Percentiles rank a stretch among this genome's conserved stretches.
Conservation (phyloP, 208 protist genomes). For the Trypanosoma mega region DNA sequence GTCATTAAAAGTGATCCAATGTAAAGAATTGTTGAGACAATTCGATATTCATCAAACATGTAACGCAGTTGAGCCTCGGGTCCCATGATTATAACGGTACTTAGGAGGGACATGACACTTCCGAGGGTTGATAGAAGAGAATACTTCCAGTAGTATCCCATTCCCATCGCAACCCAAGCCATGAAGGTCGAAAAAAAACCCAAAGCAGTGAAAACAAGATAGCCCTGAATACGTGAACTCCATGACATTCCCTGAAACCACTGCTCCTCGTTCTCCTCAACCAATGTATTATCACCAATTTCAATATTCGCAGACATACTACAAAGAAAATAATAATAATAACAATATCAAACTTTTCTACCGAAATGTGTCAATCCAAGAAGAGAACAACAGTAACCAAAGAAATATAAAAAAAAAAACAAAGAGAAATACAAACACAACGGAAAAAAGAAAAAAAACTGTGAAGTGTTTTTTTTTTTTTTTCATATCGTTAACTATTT, state of each 20-base stretch:
- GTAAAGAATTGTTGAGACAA: conserved; percentile 64
- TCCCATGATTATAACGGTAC: conserved; percentile 87
- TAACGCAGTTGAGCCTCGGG: conserved; percentile 74
- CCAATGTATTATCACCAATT: neutral
- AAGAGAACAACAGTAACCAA: neutral
- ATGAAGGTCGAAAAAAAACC: conserved; percentile 75
- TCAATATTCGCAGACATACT: conserved; percentile 9
- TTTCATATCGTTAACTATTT: no score
- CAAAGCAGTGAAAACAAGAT: conserved; percentile 72
- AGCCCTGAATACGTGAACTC: conserved; percentile 79
- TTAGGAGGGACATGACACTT: conserved; percentile 71
- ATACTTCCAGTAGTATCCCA: conserved; percentile 88
- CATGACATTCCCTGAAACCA: conserved; percentile 72
- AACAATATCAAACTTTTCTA: conserved; percentile 13
- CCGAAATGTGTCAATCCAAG: neutral
- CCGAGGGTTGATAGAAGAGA: conserved; percentile 71
- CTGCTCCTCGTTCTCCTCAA: conserved; percentile 51
- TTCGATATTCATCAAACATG: conserved; percentile 91
- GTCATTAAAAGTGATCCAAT: conserved; percentile 69
- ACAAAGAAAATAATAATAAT: conserved; percentile 14
- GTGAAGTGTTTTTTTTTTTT: no score
- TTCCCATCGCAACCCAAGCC: conserved; percentile 78
- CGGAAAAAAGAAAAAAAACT: conserved; percentile 1
- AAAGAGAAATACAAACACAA: neutral
- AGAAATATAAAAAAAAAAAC: conserved; percentile 10